These are phyloP conservation scores for Boletus patriciae DNA, from an alignment of 768 basidiomycete species.

Conservation along the genomic window DNA sequence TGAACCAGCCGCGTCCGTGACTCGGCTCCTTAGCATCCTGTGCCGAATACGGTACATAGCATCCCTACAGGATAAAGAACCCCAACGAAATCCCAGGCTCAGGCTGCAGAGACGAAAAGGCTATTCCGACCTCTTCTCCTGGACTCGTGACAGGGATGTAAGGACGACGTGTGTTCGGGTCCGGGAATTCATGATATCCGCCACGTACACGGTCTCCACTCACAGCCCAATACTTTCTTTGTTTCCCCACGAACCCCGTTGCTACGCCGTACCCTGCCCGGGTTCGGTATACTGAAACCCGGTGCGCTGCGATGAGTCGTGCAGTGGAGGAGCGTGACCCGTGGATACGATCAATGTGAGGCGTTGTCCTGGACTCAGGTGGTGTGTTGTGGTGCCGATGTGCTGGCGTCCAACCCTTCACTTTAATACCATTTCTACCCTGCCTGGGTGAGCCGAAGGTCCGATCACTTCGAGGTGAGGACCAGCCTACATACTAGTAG, in stretches of 20 bases:
- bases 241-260: slow-evolving; percentile 6
- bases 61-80: slow-evolving; percentile 7
- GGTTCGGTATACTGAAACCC: slow-evolving; percentile 3
- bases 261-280: slow-evolving; percentile 1
- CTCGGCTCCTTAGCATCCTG: slow-evolving; percentile 19
- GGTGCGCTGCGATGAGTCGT: background rate
- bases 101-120: background rate
- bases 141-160: background rate
- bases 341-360: slow-evolving; percentile 5
- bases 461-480: slow-evolving; percentile 6
- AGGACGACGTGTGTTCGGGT: slow-evolving; percentile 13
- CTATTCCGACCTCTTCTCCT: background rate
- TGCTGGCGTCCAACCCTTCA: background rate
- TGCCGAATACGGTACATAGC: slow-evolving; percentile 4
- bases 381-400: background rate
- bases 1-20: slow-evolving; percentile 10
- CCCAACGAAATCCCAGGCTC: background rate
- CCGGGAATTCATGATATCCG: slow-evolving; percentile 23
- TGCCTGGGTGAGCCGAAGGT: background rate
- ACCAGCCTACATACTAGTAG: background rate
- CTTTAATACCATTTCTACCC: slow-evolving; percentile 15
- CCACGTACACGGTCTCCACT: background rate
- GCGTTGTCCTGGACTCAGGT: background rate
- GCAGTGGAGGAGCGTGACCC: background rate
- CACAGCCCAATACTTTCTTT: slow-evolving; percentile 9